Evolutionary conservation across 805 yeast species (phyloP), one percentile per base, ranked within the genome.

Genomic region (Saturnispora ahearnii): DNA sequence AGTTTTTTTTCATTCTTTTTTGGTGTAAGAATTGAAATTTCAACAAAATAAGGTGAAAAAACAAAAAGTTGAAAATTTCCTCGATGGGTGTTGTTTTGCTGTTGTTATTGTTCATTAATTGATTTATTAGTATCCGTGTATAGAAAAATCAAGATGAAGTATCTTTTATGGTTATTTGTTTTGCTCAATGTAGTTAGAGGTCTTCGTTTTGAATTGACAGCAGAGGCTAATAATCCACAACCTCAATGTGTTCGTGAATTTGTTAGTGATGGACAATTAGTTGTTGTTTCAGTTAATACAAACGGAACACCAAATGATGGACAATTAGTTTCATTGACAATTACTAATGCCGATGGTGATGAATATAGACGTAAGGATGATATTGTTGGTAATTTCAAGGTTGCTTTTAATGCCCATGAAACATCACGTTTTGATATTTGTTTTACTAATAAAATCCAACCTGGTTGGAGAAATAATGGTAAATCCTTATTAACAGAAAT

Each of bases 161-260:
- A 26, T 21, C 40, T 42, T 11, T 42, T 42, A 21, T 29, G 34
- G 28, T 18, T 42, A 21, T 18, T 29, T 18, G 24, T 42, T 11
- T 10, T 45, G 13, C 18, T 34, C 6, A 18, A 46, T 15, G 24
- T 30, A 3, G 58, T 45, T 8, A 41, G 15, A 24, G 66, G 60
- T 2, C 57, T 66, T 30, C 60, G 66, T 52, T 58, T 66, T 36
- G 70, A 66, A 40, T 52, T 66, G 11, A 62, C 63, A 24, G 69
- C 70, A 6, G 34, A 36, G 32, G 54, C 59, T 3, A 47, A 55
- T 37, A 59, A 56, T 34, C 62, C 61, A 3, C 65, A 66, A 24
- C 90, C 91, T 34, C 78, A 83, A 51, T 93, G 99, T 73, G 77
- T 93, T 56, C 86, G 99, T 65, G 97, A 93, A 66, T 91, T 91